phyloP scores from a whole-genome alignment of 768 basidiomycete genomes.

The Russula compacta region DNA sequence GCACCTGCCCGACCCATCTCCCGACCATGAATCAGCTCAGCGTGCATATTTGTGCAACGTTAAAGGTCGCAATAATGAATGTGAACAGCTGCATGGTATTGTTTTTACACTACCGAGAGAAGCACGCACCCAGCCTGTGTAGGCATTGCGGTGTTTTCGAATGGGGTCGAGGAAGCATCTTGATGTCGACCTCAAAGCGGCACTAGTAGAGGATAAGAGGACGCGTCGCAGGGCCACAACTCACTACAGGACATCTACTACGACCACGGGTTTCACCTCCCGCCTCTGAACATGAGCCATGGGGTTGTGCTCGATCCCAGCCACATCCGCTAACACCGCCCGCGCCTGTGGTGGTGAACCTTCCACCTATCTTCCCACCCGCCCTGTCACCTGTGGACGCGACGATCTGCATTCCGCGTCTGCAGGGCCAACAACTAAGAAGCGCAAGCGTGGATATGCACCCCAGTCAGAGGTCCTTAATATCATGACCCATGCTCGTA shows the following conservation, averaged over 20 bases:
- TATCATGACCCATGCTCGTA: too few species aligned
- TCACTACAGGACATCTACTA: too few species aligned
- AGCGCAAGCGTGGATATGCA: background rate
- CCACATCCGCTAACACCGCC: background rate
- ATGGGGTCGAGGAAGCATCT: background rate
- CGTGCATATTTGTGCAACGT: background rate
- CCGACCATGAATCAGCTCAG: slow-evolving; percentile 26
- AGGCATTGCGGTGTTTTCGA: background rate
- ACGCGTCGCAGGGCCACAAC: background rate
- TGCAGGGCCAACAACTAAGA: background rate
- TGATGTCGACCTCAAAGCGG: background rate
- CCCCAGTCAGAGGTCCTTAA: background rate
- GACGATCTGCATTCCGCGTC: background rate
- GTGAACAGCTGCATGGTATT: background rate
- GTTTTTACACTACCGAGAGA: background rate
- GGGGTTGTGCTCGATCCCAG: background rate
- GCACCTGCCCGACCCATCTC: slow-evolving; percentile 18
- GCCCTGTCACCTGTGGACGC: background rate
- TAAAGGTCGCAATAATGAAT: background rate
- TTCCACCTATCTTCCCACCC: background rate
- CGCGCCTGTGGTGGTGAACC: background rate
- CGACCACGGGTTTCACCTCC: background rate
- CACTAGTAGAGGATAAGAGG: background rate
- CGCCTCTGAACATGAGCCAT: background rate
- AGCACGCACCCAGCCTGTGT: background rate